phyloP scores from a whole-genome alignment of 345 rosid species.

The Raphanus raphanistrum region DNA sequence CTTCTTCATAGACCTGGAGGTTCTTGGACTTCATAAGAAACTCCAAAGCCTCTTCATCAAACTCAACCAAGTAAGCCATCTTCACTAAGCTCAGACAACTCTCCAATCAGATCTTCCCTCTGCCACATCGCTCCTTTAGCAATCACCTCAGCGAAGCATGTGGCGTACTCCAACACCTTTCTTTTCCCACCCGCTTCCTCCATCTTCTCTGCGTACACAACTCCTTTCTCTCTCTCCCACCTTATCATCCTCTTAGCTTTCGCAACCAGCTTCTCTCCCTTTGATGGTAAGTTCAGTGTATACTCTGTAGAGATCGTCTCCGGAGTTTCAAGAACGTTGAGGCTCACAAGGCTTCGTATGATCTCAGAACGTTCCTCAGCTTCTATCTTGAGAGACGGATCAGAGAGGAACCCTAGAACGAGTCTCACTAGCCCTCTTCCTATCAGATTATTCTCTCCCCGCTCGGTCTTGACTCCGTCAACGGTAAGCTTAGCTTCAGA shows the following conservation, averaged over 20 bases:
- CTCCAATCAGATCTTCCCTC: constrained; percentile 47
- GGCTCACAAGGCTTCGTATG: constrained; percentile 45
- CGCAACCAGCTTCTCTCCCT: constrained; percentile 36
- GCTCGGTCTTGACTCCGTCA: background rate
- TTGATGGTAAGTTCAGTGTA: constrained; percentile 40
- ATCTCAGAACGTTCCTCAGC: constrained; percentile 48
- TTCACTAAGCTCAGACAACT: constrained; percentile 57
- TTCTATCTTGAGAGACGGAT: constrained; percentile 49
- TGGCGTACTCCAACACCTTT: constrained; percentile 50
- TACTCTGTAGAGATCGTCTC: constrained; percentile 46
- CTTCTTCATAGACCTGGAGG: constrained; percentile 51
- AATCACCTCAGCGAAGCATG: constrained; percentile 52
- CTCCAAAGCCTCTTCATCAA: constrained; percentile 49
- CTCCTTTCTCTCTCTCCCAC: constrained; percentile 58
- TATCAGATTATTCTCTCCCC: constrained; percentile 24
- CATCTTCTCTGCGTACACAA: constrained; percentile 48
- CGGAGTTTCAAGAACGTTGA: constrained; percentile 44
- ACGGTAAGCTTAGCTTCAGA: constrained; percentile 34
- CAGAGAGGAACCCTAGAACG: constrained; percentile 58
- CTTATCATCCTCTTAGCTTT: constrained; percentile 43
- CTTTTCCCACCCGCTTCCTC: constrained; percentile 40
- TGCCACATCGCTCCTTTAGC: constrained; percentile 60
- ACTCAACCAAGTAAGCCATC: constrained; percentile 54
- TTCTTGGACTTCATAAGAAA: constrained; percentile 59
- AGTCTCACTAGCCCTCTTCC: constrained; percentile 51